Evolutionary conservation across 176 grass and related monocot species (phyloP).

Genomic region (Oryza meyeriana): DNA sequence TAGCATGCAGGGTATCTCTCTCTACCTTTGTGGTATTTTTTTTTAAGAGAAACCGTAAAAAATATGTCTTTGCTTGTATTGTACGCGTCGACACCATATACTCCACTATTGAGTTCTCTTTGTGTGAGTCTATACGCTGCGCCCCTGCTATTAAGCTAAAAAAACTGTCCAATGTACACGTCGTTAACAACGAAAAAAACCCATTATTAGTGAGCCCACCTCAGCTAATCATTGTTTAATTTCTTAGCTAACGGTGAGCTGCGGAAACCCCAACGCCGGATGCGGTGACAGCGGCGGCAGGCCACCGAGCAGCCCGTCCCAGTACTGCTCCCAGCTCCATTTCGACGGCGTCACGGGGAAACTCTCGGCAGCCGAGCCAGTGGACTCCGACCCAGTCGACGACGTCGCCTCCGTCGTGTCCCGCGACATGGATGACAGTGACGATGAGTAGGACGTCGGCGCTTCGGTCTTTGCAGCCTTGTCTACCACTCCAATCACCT

Average conservation of each 20-base stretch:
- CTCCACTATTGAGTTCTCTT: background rate
- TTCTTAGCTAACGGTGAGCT: conserved; percentile 38
- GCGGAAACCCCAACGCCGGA: conserved; percentile 37
- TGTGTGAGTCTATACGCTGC: background rate
- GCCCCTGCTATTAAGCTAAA: background rate
- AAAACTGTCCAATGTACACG: background rate
- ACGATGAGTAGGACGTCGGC: background rate
- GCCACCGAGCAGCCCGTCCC: conserved; percentile 35
- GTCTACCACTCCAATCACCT: conserved; percentile 33
- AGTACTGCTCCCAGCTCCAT: conserved; percentile 41
- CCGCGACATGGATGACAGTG: conserved; percentile 10
- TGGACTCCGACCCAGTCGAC: conserved; percentile 10
- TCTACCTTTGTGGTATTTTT: too few relatives aligned
- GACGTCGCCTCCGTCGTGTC: conserved; percentile 1
- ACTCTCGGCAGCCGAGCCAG: background rate
- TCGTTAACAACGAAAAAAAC: background rate
- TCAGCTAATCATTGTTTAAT: background rate
- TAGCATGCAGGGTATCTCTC: too few relatives aligned
- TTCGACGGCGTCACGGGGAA: conserved; percentile 31
- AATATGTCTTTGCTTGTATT: too few relatives aligned
- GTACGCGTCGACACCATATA: too few relatives aligned
- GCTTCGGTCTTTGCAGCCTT: conserved; percentile 22
- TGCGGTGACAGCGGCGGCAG: conserved; percentile 47
- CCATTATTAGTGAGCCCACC: background rate
- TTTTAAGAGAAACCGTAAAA: too few relatives aligned